Evolutionary conservation across 2,329 filamentous ascomycete species (phyloP), one percentile per base, ranked within the genome.

Genomic region (Fusarium tanahbumbuense): DNA sequence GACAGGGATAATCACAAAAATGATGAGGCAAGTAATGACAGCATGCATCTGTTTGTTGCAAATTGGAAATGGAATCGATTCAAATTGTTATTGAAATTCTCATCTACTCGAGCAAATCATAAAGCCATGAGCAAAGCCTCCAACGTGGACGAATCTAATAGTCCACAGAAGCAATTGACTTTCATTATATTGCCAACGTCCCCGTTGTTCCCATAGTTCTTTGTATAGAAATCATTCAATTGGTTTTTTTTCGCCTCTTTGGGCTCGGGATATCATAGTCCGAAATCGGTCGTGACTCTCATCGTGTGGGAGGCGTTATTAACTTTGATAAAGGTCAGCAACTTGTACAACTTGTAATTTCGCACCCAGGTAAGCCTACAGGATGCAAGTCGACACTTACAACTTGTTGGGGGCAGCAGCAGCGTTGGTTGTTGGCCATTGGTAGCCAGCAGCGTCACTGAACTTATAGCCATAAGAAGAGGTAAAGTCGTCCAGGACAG

Each of bases 401-500:
- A 97, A 89, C 86, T 94, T 94, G 87, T 93, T 94, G 20, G 54
- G 44, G 49, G 83, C 83, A 44, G 87, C 84, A 37, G 89, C 84
- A 34, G 89, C 88, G 70, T 90, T 89, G 63, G 92, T 93, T 62
- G 93, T 92, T 37, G 93, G 93, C 94, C 94, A 98, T 83, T 97
- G 93, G 84, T 97, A 97, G 60, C 94, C 94, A 74, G 94, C 93
- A 67, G 94, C 93, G 77, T 99, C 96, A 79, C 93, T 97, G 86
- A 99, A 99, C 83, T 97, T 98, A 88, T 99, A 99, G 71, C 96
- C 96, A 80, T 97, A 99, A 8, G 94, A 97, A 42, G 94, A 92
- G 32, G 95, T 98, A 84, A 99, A 99, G 84, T 99, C 96, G 76
- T 99, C 96, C 60, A 99, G 88, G 40, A 99, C 95, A 58, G 94